phyloP scores from a whole-genome alignment of 2,329 filamentous ascomycete species.

The Epichloe sibirici region DNA sequence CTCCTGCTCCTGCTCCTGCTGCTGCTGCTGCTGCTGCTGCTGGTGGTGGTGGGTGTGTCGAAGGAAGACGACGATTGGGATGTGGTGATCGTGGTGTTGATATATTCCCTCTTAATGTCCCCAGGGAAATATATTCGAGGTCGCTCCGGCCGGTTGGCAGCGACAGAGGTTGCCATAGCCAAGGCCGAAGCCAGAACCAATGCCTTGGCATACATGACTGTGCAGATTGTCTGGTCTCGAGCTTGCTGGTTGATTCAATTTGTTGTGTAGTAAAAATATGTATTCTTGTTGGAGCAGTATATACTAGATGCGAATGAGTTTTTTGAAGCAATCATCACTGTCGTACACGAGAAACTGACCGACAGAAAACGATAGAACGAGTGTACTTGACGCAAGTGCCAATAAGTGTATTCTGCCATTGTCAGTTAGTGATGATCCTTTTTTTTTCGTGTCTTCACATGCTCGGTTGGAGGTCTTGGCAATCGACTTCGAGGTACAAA shows the following conservation, averaged over 20 bases:
- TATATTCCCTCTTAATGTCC: slow-evolving; percentile 39
- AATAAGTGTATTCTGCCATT: slow-evolving; percentile 33
- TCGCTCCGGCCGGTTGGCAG: slow-evolving; percentile 27
- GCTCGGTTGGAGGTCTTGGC: neutral
- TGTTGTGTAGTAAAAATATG: neutral
- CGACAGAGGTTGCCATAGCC: slow-evolving; percentile 34
- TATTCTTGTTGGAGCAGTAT: neutral
- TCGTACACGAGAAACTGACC: slow-evolving; percentile 15
- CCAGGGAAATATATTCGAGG: slow-evolving; percentile 47
- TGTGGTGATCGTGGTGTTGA: slow-evolving; percentile 29
- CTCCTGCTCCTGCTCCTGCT: too few relatives aligned
- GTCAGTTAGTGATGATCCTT: slow-evolving; percentile 7
- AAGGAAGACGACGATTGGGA: slow-evolving; percentile 10
- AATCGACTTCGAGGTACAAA: neutral
- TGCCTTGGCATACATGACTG: slow-evolving; percentile 38
- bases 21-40: neutral
- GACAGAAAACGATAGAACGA: slow-evolving; percentile 41
- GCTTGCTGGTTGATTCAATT: neutral
- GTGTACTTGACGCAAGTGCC: slow-evolving; percentile 45
- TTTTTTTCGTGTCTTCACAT: neutral
- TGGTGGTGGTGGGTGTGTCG: slow-evolving; percentile 10
- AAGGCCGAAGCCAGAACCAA: slow-evolving; percentile 35
- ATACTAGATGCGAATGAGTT: neutral
- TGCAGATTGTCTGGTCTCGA: neutral
- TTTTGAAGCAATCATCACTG: neutral